phyloP scores from a whole-genome alignment of 1,284 basidiomycete species.

The Golubevia pallescens region DNA sequence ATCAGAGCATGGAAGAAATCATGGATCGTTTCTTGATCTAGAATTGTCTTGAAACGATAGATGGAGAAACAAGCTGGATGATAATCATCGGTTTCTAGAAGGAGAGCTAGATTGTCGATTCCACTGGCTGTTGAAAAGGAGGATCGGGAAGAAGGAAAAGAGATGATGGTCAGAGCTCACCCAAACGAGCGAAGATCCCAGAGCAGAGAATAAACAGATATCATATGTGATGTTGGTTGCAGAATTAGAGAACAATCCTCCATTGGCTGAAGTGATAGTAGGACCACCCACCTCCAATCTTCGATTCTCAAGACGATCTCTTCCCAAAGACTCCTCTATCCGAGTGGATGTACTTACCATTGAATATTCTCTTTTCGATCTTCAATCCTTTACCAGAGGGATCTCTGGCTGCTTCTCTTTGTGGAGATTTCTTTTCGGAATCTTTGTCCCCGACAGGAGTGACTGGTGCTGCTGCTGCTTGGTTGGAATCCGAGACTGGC shows the following conservation, averaged over 20 bases:
- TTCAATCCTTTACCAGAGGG: too few relatives aligned
- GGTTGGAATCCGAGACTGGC: neutral
- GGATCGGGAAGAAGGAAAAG: neutral
- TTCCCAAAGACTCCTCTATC: too few relatives aligned
- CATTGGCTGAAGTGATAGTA: too few relatives aligned
- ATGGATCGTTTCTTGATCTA: constrained; percentile 51
- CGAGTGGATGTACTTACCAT: too few relatives aligned
- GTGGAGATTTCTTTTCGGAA: too few relatives aligned
- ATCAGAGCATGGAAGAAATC: constrained; percentile 56
- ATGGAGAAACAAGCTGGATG: constrained; percentile 60
- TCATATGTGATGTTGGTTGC: too few relatives aligned
- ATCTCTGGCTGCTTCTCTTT: too few relatives aligned
- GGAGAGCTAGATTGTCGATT: constrained; percentile 56
- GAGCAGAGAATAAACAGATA: constrained; percentile 31
- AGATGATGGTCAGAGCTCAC: constrained; percentile 6
- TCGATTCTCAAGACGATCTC: too few relatives aligned
- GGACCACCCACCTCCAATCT: too few relatives aligned
- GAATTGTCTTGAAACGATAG: constrained; percentile 55
- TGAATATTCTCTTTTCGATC: too few relatives aligned
- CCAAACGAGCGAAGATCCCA: constrained; percentile 25
- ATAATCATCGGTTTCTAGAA: constrained; percentile 59
- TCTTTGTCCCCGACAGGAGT: too few relatives aligned
- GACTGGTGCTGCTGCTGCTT: neutral
- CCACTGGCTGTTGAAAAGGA: constrained; percentile 27
- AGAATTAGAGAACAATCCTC: too few relatives aligned